Evolutionary conservation across 257 asterid genomes (phyloP).

Genomic region (Agastache rugosa): DNA sequence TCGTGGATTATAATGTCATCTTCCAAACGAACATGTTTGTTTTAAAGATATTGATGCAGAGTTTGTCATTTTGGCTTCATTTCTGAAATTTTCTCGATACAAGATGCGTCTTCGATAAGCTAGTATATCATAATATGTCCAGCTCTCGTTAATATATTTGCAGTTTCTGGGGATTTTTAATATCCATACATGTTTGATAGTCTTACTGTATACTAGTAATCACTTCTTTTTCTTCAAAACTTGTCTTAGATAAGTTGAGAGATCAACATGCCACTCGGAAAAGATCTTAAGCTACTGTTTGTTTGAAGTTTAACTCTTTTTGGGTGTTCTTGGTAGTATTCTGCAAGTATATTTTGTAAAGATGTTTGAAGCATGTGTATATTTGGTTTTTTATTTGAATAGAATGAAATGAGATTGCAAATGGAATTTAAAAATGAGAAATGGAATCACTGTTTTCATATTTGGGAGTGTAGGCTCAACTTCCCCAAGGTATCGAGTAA

Average conservation of each 20-base stretch:
- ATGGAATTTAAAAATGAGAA: not conserved
- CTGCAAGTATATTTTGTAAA: constrained; percentile 2
- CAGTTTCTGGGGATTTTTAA: too few relatives aligned
- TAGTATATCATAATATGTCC: not conserved
- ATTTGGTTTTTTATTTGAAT: not conserved
- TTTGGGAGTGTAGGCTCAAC: not conserved
- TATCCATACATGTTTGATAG: not conserved
- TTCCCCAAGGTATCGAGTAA: not conserved
- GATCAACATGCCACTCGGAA: not conserved
- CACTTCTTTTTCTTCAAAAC: not conserved
- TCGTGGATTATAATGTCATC: constrained; percentile 11
- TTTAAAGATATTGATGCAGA: constrained; percentile 1
- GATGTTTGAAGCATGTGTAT: not conserved
- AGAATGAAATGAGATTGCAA: not conserved
- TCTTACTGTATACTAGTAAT: not conserved
- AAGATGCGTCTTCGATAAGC: not conserved
- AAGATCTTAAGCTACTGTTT: not conserved
- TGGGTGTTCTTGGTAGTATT: not conserved
- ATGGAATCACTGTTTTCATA: not conserved
- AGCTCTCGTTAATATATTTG: not conserved
- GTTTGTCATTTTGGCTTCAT: constrained; percentile 1
- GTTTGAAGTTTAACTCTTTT: not conserved
- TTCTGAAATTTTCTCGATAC: constrained; percentile 20
- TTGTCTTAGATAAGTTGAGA: not conserved
- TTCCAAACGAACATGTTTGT: constrained; percentile 5